phyloP scores from a whole-genome alignment of 805 yeast species.

The Starmerella stigmatis region DNA sequence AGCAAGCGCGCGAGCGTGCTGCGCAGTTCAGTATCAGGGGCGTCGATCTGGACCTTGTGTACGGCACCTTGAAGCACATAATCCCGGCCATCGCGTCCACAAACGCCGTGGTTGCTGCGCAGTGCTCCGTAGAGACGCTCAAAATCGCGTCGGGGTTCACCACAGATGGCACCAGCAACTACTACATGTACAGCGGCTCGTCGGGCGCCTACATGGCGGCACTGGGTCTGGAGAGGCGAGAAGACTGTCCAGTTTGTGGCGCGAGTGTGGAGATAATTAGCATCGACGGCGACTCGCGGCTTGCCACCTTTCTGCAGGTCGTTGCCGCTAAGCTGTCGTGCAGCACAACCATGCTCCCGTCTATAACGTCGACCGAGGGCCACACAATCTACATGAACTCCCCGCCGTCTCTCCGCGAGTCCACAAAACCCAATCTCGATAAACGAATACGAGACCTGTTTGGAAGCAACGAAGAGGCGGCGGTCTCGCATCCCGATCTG shows the following conservation, averaged over 20 bases:
- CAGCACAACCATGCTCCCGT: background rate
- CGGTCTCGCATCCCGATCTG: slow-evolving; percentile 43
- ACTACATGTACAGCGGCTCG: slow-evolving; percentile 80
- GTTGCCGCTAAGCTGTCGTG: slow-evolving; percentile 27
- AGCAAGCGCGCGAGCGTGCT: slow-evolving; percentile 51
- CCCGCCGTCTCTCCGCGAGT: slow-evolving; percentile 40
- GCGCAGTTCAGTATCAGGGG: slow-evolving; percentile 52
- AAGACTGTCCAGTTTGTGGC: slow-evolving; percentile 73
- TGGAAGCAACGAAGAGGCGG: slow-evolving; percentile 39
- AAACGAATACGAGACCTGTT: slow-evolving; percentile 34
- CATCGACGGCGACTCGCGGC: slow-evolving; percentile 26
- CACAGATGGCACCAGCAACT: slow-evolving; percentile 41
- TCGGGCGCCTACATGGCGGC: slow-evolving; percentile 66
- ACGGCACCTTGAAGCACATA: slow-evolving; percentile 84
- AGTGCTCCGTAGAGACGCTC: slow-evolving; percentile 77
- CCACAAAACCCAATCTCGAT: slow-evolving; percentile 38
- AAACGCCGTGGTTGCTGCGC: slow-evolving; percentile 82
- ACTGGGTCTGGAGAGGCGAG: slow-evolving; percentile 50
- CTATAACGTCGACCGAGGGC: slow-evolving; percentile 30
- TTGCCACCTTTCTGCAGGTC: slow-evolving; percentile 37
- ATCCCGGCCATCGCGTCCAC: slow-evolving; percentile 93
- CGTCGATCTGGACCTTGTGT: slow-evolving; percentile 57
- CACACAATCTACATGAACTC: slow-evolving; percentile 38
- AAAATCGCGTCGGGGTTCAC: slow-evolving; percentile 41
- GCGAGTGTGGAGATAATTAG: slow-evolving; percentile 22